Base-by-base conservation (phyloP, 176 grass and related monocot species). In the Otatea glauca region DNA sequence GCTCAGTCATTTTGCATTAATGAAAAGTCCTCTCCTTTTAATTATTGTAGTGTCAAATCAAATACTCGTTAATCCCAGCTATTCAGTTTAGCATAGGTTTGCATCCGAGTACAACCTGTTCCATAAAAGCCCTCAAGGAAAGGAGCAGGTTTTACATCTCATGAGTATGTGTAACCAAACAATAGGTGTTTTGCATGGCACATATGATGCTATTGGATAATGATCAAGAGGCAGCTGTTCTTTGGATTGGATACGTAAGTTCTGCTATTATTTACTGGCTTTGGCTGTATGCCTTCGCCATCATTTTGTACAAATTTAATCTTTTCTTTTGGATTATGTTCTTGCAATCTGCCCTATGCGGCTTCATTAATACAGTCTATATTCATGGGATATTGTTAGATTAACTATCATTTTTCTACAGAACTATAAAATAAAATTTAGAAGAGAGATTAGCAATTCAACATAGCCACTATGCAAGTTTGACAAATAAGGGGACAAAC, bases 201-300 rank as follows among this genome's bases (percentile, higher is more conserved):
- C 81, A 86, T 78, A 11, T 6, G n/a, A 32, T 39, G 37, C 84
- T 85, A 70, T 24, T 83, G 21, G 85, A 85, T 64, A 88, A 78
- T 82, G 88, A 90, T 73, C 78, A 80, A 77, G 91, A 90, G 71
- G 88, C 42, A n/a, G 47, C 39, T 68, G 13, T 74, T 42, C 91
- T 92, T 88, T 85, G 91, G 11, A 84, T 90, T 54, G 88, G 91
- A 81, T 68, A 84, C 17, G 91, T 92, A 78, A 72, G 88, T 82
- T 85, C 25, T 60, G 14, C 11, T 69, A 27, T 67, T 43, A 27
- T 17, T 47, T 80, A 58, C 20, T 4, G 38, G 24, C 21, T 17
- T 70, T 81, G 20, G 61, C 4, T 77, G 9, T 56, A 65, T 70
- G 21, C 37, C 34, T 42, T 47, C 18, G 56, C 45, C 10, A 34